Evolutionary conservation across 192 early-diverging fungal species (phyloP).

Genomic region (Entrophospora sp.): DNA sequence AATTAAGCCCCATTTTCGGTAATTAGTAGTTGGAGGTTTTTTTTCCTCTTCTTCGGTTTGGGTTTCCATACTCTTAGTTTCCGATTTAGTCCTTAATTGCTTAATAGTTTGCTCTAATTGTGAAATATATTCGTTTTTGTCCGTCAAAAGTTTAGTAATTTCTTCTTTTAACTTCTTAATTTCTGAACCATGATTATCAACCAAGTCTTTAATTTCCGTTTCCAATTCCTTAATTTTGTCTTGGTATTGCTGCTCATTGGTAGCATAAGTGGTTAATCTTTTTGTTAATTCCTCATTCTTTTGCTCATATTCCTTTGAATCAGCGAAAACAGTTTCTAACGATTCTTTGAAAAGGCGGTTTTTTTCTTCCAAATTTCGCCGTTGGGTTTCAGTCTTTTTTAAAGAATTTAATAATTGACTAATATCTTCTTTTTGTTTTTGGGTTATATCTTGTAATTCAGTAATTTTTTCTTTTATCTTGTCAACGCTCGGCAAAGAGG

Average conservation of each 20-base stretch:
- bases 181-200: not conserved
- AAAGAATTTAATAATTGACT: no score
- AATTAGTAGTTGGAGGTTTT: no score
- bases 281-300: not conserved
- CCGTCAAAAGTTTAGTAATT: not conserved
- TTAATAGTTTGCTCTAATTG: no score
- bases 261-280: not conserved
- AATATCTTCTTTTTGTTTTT: not conserved
- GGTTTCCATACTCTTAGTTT: no score
- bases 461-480: not conserved
- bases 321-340: not conserved
- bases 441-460: not conserved
- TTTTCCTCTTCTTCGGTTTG: no score
- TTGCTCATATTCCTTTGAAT: no score
- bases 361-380: not conserved
- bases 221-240: not conserved
- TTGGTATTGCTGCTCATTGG: not conserved
- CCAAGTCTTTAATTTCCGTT: not conserved
- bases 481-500: not conserved
- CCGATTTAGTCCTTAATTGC: no score
- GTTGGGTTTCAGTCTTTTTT: not conserved
- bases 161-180: not conserved
- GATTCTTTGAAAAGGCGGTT: not conserved
- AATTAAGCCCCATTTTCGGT: no score
- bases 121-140: no score